Base-by-base conservation (phyloP, 805 yeast species). In the Schizosaccharomyces lindneri region DNA sequence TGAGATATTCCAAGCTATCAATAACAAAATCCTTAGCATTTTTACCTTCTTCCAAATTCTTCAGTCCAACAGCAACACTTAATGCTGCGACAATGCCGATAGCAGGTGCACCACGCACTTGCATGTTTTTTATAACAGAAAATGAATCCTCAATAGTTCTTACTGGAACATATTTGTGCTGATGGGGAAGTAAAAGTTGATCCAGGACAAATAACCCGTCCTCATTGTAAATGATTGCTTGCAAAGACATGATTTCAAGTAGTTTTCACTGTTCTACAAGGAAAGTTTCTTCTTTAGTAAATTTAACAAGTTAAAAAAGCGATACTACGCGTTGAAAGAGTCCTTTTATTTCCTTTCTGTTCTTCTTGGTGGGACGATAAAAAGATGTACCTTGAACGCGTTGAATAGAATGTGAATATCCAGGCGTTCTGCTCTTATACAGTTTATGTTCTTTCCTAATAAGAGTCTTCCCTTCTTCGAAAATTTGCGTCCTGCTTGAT, bases 91-190 rank as follows among this genome's bases (percentile, higher is more conserved):
- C 97, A 63, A 90, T 86, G 64, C 97, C 97, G 69, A 90, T 90
- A 1, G 97, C 97, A 0, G 98, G 98, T 0, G 98, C 98, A 48
- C 98, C 98, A 70, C 98, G 78, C 4, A 94, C 97, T 67, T 86
- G 88, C 98, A 90, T 90, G 63, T 76, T 76, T 68, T 81, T 83
- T 70, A 90, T 90, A n/a, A 85, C 95, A 21, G 77, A 76, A 71
- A 74, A 87, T 3, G 95, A 97, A 70, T 84, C 88, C 59, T 82
- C 82, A 61, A 86, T 81, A 19, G 80, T 73, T 48, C 73, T 65
- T 63, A 90, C 79, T 0, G 76, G 69, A 24, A 89, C 73, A 70
- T 87, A 90, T 60, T 74, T 76, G 0, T 94, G 80, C 61, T 83
- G 77, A 66, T 86, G 87, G 0, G 98, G 98, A 46, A 90, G 78